Conservation (phyloP, 306 rosid species). For the Cicer chorassanicum region DNA sequence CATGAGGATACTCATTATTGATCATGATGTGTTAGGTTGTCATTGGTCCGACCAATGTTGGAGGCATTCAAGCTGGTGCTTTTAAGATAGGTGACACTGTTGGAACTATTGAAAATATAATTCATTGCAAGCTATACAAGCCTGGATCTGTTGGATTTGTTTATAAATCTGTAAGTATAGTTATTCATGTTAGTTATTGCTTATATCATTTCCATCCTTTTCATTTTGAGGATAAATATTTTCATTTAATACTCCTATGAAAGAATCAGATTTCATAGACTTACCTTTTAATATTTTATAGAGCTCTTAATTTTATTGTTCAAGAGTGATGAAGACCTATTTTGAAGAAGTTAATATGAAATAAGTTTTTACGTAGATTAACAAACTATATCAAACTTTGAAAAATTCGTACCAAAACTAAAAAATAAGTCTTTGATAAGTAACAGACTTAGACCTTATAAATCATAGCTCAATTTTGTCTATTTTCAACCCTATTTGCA, state of each 20-base stretch:
- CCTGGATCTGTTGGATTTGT: constrained; percentile 99
- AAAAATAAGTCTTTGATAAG: no score
- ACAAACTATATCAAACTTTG: no score
- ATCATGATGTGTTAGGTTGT: constrained; percentile 68
- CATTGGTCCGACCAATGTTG: constrained; percentile 97
- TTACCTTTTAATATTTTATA: no score
- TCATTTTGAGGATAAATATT: constrained; percentile 17
- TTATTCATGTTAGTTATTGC: constrained; percentile 12
- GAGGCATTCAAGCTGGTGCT: constrained; percentile 99
- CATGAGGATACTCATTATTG: constrained; percentile 29
- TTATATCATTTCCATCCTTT: constrained; percentile 34
- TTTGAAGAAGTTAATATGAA: no score
- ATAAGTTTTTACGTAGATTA: no score
- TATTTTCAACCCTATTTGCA: no score
- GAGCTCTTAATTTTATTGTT: not conserved
- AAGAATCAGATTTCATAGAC: no score
- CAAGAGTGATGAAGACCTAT: no score
- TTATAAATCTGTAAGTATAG: constrained; percentile 88
- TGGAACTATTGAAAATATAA: constrained; percentile 93
- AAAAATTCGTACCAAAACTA: no score
- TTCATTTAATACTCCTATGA: not conserved
- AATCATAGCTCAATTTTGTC: no score
- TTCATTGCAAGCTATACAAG: constrained; percentile 94
- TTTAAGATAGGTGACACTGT: constrained; percentile 99
- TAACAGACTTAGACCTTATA: no score